phyloP scores from a whole-genome alignment of 805 yeast genomes.

The Metschnikowia orientalis region DNA sequence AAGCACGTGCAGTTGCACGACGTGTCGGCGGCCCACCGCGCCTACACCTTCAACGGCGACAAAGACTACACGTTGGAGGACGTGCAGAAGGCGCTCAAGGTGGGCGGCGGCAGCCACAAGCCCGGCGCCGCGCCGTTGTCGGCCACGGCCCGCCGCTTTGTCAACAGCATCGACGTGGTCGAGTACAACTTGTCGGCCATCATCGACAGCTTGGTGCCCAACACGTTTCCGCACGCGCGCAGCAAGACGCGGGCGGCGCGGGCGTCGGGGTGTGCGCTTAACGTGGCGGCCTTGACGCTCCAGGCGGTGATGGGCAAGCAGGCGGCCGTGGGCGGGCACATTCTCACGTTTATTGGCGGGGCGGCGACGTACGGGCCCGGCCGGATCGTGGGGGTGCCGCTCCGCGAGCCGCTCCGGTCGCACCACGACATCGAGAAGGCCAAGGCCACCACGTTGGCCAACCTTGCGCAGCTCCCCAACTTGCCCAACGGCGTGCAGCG shows the following conservation, averaged over 20 bases:
- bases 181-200: constrained; percentile 50
- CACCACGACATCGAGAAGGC: constrained; percentile 57
- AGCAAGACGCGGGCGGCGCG: constrained; percentile 47
- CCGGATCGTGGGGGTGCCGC: constrained; percentile 47
- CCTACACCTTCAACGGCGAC: constrained; percentile 51
- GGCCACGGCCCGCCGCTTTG: constrained; percentile 27
- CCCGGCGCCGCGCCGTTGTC: constrained; percentile 10
- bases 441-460: constrained; percentile 23
- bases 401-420: constrained; percentile 62
- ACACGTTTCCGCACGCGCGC: constrained; percentile 43
- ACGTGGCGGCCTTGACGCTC: constrained; percentile 39
- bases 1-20: constrained; percentile 58
- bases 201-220: constrained; percentile 45
- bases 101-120: constrained; percentile 23
- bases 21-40: constrained; percentile 23
- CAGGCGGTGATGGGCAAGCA: constrained; percentile 40
- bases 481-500: constrained; percentile 28
- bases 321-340: constrained; percentile 47
- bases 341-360: constrained; percentile 56
- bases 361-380: constrained; percentile 69
- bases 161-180: constrained; percentile 44
- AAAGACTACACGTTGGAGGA: constrained; percentile 48
- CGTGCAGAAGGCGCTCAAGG: constrained; percentile 43
- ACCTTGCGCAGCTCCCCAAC: constrained; percentile 25
- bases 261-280: constrained; percentile 58